Percentiles rank a stretch among this genome's conserved stretches.
These are phyloP conservation scores for Spergularia marina DNA, from an alignment of 148 eudicot species.

Conservation along the genomic window DNA sequence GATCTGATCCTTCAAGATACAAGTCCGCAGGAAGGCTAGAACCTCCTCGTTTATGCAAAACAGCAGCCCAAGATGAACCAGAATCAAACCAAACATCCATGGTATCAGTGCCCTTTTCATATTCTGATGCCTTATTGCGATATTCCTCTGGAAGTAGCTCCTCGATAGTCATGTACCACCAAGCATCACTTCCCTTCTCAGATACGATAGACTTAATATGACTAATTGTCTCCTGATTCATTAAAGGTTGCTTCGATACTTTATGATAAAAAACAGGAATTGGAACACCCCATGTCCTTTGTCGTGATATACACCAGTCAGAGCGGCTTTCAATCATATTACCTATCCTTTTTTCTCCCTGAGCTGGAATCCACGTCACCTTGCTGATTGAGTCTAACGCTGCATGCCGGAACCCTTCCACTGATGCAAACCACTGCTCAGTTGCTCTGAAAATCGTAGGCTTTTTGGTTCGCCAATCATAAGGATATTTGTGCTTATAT, in stretches of 20 bases:
- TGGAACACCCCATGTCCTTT: slow-evolving; percentile 98
- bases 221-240: slow-evolving; percentile 79
- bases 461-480: slow-evolving; percentile 98
- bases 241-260: slow-evolving; percentile 77
- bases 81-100: slow-evolving; percentile 99
- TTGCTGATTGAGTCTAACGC: slow-evolving; percentile 78
- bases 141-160: slow-evolving; percentile 82
- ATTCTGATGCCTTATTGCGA: slow-evolving; percentile 67
- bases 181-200: slow-evolving; percentile 92
- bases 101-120: slow-evolving; percentile 86
- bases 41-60: slow-evolving; percentile 67
- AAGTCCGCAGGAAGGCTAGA: slow-evolving; percentile 82
- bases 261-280: slow-evolving; percentile 96
- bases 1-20: slow-evolving; percentile 98
- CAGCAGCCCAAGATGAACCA: slow-evolving; percentile 99
- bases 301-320: slow-evolving; percentile 99
- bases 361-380: slow-evolving; percentile 88
- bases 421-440: slow-evolving; percentile 99
- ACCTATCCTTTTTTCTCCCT: slow-evolving; percentile 87
- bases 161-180: slow-evolving; percentile 93
- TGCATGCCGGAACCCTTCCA: slow-evolving; percentile 85
- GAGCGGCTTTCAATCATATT: slow-evolving; percentile 93
- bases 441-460: slow-evolving; percentile 98
- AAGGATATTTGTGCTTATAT: slow-evolving; percentile 94
- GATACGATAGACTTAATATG: slow-evolving; percentile 79